phyloP scores from a whole-genome alignment of 2,329 filamentous ascomycete genomes.

The Rhynchosporium graminicola region DNA sequence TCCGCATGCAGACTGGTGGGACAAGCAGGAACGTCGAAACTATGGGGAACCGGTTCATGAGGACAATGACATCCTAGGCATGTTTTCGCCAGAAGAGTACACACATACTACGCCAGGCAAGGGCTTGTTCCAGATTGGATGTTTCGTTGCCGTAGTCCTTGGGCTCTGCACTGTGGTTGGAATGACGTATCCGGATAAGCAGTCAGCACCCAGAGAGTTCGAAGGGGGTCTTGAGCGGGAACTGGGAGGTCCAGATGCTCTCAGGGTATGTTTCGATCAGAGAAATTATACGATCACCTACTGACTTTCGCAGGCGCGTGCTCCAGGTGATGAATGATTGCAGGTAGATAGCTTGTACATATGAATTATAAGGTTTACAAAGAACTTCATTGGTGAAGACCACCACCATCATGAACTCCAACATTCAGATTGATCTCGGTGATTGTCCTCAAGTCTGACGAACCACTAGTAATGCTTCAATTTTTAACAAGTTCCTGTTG shows the following conservation, averaged over 20 bases:
- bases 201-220: slow-evolving; percentile 69
- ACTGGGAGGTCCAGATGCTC: slow-evolving; percentile 67
- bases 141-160: slow-evolving; percentile 65
- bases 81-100: slow-evolving; percentile 89
- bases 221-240: slow-evolving; percentile 73
- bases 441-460: no score
- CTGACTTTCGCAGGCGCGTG: slow-evolving; percentile 50
- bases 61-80: slow-evolving; percentile 89
- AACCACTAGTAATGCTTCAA: no score
- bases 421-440: no score
- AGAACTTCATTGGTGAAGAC: not conserved
- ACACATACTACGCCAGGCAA: slow-evolving; percentile 75
- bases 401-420: no score
- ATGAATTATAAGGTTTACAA: slow-evolving; percentile 18
- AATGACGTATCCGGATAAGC: slow-evolving; percentile 70
- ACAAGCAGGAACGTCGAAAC: slow-evolving; percentile 95
- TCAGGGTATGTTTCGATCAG: slow-evolving; percentile 56
- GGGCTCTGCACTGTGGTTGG: slow-evolving; percentile 68
- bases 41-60: slow-evolving; percentile 96
- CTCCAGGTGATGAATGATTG: slow-evolving; percentile 50
- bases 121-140: slow-evolving; percentile 66
- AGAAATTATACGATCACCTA: not conserved
- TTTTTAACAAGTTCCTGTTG: no score
- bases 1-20: slow-evolving; percentile 93
- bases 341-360: slow-evolving; percentile 40